Evolutionary conservation across 352 stramenopile species (phyloP).

Genomic region (Poterioochromonas sp.): DNA sequence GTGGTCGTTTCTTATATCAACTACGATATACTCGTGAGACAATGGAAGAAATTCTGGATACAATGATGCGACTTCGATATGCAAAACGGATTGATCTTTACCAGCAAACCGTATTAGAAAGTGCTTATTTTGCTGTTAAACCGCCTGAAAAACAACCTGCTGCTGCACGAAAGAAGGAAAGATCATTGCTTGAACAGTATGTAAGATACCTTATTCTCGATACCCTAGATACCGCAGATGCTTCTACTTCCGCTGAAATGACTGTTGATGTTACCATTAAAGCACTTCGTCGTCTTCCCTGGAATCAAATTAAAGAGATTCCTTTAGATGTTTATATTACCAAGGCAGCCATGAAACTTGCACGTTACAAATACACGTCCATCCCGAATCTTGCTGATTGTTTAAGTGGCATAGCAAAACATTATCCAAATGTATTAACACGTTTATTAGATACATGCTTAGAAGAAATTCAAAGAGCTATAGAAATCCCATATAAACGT

Average conservation of each 20-base stretch:
- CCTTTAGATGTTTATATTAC: background rate
- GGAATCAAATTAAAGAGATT: background rate
- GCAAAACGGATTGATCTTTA: background rate
- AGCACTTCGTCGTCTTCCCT: background rate
- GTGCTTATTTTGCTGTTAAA: conserved; percentile 30
- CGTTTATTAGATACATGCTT: background rate
- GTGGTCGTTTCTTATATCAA: conserved; percentile 20
- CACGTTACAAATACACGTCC: background rate
- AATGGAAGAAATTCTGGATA: conserved; percentile 13
- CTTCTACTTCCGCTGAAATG: too few species aligned
- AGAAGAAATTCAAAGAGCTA: conserved; percentile 5
- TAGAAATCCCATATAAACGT: conserved; percentile 18
- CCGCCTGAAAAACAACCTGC: background rate
- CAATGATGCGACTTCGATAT: conserved; percentile 13
- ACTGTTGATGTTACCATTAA: background rate
- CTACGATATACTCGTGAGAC: background rate
- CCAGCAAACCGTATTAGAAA: conserved; percentile 16
- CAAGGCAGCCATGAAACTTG: conserved; percentile 7
- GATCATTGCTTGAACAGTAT: background rate
- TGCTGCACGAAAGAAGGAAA: background rate
- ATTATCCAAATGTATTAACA: background rate
- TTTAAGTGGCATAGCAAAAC: conserved; percentile 23
- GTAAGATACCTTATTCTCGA: conserved; percentile 1
- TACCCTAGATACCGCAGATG: background rate
- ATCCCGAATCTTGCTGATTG: conserved; percentile 6